These are phyloP conservation scores for Cichorium intybus DNA, from an alignment of 140 eudicot species.

Conservation along the genomic window DNA sequence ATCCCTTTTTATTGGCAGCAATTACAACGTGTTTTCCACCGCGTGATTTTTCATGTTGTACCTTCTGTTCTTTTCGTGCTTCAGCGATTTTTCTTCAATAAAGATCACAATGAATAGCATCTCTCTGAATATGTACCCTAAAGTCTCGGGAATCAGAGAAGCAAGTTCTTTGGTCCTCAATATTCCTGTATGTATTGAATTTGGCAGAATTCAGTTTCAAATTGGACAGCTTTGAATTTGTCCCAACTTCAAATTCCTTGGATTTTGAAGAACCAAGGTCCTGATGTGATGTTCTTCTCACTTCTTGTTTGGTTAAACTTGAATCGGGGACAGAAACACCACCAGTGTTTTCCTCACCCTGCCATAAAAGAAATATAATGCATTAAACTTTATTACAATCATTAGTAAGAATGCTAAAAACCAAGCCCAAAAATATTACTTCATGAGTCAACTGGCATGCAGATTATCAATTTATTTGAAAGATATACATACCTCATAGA, in stretches of 20 bases:
- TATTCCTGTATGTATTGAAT: slow-evolving; percentile 46
- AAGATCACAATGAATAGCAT: slow-evolving; percentile 19
- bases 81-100: slow-evolving; percentile 53
- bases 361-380: slow-evolving; percentile 31
- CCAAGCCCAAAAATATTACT: no score
- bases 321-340: slow-evolving; percentile 17
- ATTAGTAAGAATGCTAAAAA: no score
- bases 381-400: not conserved
- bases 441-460: no score
- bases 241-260: slow-evolving; percentile 23
- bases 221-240: slow-evolving; percentile 15
- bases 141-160: slow-evolving; percentile 40
- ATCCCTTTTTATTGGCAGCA: slow-evolving; percentile 38
- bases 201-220: slow-evolving; percentile 26
- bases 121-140: slow-evolving; percentile 31
- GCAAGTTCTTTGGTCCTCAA: slow-evolving; percentile 37
- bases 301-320: slow-evolving; percentile 29
- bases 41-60: slow-evolving; percentile 53
- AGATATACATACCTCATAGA: slow-evolving; percentile 18
- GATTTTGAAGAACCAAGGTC: slow-evolving; percentile 19
- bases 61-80: slow-evolving; percentile 43
- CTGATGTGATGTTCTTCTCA: slow-evolving; percentile 22
- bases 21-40: slow-evolving; percentile 45
- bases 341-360: slow-evolving; percentile 40
- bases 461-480: slow-evolving; percentile 31